These are phyloP conservation scores for Floccularia luteovirens DNA, from an alignment of 768 basidiomycete genomes.

Conservation along the genomic window DNA sequence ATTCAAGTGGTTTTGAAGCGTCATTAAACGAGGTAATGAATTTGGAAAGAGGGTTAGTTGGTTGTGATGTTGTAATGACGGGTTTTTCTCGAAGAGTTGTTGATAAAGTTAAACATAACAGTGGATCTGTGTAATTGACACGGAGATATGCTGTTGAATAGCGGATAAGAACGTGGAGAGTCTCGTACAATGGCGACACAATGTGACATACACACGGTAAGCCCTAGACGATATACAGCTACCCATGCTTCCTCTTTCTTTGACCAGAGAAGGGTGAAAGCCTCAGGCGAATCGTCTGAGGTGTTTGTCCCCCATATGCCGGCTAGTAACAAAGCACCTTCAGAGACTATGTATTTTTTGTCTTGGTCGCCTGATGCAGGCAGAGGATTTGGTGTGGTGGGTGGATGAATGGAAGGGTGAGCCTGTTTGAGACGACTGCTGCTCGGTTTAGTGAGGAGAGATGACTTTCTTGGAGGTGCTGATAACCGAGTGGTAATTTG, in stretches of 20 bases:
- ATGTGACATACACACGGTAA: constrained; percentile 67
- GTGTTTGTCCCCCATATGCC: constrained; percentile 68
- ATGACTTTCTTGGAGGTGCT: constrained; percentile 43
- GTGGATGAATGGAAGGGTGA: constrained; percentile 71
- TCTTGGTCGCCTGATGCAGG: constrained; percentile 70
- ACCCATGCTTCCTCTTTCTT: constrained; percentile 57
- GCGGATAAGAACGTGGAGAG: constrained; percentile 6
- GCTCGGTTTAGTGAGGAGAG: constrained; percentile 29
- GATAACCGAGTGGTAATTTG: constrained; percentile 30
- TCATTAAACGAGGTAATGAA: constrained; percentile 29
- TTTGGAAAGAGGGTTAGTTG: constrained; percentile 33
- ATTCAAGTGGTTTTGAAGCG: constrained; percentile 24
- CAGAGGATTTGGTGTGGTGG: constrained; percentile 78
- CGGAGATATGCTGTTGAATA: constrained; percentile 57
- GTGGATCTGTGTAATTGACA: constrained; percentile 60
- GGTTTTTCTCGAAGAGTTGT: constrained; percentile 84
- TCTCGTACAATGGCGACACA: neutral
- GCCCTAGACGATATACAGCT: constrained; percentile 69
- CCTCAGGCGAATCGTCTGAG: constrained; percentile 38
- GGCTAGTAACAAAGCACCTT: constrained; percentile 67
- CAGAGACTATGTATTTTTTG: constrained; percentile 66
- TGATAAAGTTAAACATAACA: constrained; percentile 79
- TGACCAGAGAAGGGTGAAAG: constrained; percentile 63
- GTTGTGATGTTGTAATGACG: constrained; percentile 31
- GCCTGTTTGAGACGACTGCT: constrained; percentile 27